These are phyloP conservation scores for Aspergillus glaucus DNA, from an alignment of 2,329 filamentous ascomycete genomes.

Conservation along the genomic window DNA sequence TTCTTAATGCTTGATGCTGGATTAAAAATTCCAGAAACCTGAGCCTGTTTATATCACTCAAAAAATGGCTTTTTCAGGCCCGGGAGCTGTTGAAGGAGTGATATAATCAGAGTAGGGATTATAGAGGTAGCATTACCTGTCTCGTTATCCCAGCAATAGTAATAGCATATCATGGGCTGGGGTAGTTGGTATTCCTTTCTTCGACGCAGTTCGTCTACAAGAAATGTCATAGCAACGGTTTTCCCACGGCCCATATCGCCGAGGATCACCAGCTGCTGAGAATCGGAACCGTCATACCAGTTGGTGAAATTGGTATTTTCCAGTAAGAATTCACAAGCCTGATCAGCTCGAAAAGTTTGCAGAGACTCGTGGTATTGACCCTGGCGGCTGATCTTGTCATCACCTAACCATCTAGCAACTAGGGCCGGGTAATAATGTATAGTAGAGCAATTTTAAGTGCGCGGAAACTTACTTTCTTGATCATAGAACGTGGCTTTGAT, in stretches of 20 bases:
- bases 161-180: slow-evolving; percentile 20
- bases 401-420: slow-evolving; percentile 12
- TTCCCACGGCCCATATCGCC: slow-evolving; percentile 15
- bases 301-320: slow-evolving; percentile 8
- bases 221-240: slow-evolving; percentile 12
- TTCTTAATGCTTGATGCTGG: slow-evolving; percentile 7
- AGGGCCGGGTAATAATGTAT: slow-evolving; percentile 2
- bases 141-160: slow-evolving; percentile 21
- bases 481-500: slow-evolving; percentile 21
- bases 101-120: slow-evolving; percentile 12
- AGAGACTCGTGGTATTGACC: slow-evolving; percentile 6
- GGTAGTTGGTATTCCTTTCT: slow-evolving; percentile 10
- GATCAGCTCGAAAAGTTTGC: slow-evolving; percentile 8
- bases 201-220: slow-evolving; percentile 10
- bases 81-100: slow-evolving; percentile 11
- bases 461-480: slow-evolving; percentile 15
- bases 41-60: slow-evolving; percentile 11
- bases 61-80: slow-evolving; percentile 12
- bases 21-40: slow-evolving; percentile 8
- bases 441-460: background rate
- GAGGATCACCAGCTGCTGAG: slow-evolving; percentile 10
- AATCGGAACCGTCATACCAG: slow-evolving; percentile 8
- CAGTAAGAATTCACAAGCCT: slow-evolving; percentile 12
- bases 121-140: slow-evolving; percentile 15
- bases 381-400: slow-evolving; percentile 9